These are phyloP conservation scores for Crithidia acanthocephali DNA, from an alignment of 208 protist species.

Conservation along the genomic window DNA sequence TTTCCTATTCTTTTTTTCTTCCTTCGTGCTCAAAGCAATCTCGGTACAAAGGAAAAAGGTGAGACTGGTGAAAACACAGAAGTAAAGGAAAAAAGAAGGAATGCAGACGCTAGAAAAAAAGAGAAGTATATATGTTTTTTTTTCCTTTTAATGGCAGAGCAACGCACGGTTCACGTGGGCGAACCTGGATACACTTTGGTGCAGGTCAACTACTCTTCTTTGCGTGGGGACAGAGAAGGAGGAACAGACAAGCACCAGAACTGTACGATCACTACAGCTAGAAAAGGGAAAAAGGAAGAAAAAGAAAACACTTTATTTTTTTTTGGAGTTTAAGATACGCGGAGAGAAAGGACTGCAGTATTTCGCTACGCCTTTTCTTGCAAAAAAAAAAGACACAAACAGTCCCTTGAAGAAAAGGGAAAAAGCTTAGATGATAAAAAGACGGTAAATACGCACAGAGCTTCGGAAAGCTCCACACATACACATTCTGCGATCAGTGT, in stretches of 20 bases:
- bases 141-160: too few relatives aligned
- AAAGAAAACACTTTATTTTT: background rate
- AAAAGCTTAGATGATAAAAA: background rate
- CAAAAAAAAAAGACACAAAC: background rate
- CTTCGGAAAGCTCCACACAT: background rate
- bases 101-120: background rate
- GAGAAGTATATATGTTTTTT: background rate
- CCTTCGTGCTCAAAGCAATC: background rate
- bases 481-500: background rate
- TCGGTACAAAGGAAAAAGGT: background rate
- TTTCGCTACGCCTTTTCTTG: background rate
- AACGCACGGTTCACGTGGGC: background rate
- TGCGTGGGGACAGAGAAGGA: background rate
- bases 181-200: background rate
- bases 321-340: background rate
- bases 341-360: background rate
- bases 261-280: background rate
- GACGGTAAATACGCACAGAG: background rate
- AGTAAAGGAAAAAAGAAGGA: conserved; percentile 2
- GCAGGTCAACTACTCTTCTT: too few relatives aligned
- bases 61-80: background rate
- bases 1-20: background rate
- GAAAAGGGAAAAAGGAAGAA: background rate
- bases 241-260: background rate
- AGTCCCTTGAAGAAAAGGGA: background rate